Evolutionary conservation across 148 eudicot species (phyloP).

Genomic region (Pouteria glomerata): DNA sequence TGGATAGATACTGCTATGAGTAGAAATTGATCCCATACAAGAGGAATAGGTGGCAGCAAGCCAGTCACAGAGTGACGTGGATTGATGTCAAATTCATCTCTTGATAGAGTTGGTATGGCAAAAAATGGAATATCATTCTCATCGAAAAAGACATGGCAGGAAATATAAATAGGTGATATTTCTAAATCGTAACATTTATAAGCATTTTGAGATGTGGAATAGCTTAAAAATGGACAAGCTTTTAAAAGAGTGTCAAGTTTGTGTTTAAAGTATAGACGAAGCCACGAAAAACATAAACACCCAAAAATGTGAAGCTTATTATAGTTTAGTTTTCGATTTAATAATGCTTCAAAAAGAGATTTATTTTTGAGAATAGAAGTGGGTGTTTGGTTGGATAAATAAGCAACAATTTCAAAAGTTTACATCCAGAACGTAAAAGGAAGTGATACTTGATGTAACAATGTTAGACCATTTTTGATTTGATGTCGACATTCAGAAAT

Average conservation of each 20-base stretch:
- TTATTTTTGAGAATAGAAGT: not conserved
- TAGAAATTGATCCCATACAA: no score
- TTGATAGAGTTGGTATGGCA: no score
- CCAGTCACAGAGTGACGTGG: no score
- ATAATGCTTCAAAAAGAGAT: constrained; percentile 5
- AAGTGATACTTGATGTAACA: not conserved
- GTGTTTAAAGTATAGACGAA: not conserved
- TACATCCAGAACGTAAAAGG: not conserved
- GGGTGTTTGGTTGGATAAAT: not conserved
- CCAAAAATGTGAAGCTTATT: constrained; percentile 4
- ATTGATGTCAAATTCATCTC: no score
- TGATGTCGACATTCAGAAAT: constrained; percentile 11
- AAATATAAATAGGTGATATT: no score
- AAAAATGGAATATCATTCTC: no score
- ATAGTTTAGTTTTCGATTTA: not conserved
- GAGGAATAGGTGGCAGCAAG: no score
- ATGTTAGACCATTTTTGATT: not conserved
- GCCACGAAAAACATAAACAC: not conserved
- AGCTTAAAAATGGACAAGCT: no score
- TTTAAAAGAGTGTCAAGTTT: not conserved
- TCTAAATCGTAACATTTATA: no score
- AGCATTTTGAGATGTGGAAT: no score
- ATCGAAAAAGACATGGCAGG: no score
- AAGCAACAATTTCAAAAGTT: not conserved
- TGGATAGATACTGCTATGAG: no score